These are phyloP conservation scores for Picea abies DNA, from an alignment of 83 land plant genomes.

Conservation along the genomic window DNA sequence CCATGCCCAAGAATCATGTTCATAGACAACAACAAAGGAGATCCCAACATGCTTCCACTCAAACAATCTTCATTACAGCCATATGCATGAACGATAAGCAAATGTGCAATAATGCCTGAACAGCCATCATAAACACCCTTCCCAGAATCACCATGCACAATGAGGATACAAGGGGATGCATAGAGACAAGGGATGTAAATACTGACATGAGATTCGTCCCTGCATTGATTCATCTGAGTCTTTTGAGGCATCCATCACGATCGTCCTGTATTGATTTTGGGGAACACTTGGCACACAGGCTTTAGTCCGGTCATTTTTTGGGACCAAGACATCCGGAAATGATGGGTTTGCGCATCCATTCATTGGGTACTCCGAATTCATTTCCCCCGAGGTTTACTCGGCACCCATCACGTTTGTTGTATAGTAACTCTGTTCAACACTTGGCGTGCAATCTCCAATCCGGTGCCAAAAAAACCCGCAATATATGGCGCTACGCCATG, in stretches of 20 bases:
- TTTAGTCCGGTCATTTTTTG: neutral
- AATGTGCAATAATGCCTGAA: slow-evolving; percentile 11
- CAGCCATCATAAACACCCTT: neutral
- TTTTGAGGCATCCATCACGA: slow-evolving; percentile 10
- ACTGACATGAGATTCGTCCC: too few relatives aligned
- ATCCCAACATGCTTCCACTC: slow-evolving; percentile 18
- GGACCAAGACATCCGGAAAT: neutral
- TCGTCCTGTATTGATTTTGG: neutral
- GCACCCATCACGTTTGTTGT: neutral
- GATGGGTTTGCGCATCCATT: neutral
- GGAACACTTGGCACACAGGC: neutral
- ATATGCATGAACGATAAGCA: neutral
- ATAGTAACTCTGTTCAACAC: neutral
- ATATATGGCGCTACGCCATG: neutral
- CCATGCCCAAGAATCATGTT: slow-evolving; percentile 10
- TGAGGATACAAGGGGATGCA: too few relatives aligned
- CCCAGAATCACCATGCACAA: slow-evolving; percentile 4
- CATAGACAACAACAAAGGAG: slow-evolving; percentile 9
- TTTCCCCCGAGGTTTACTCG: neutral
- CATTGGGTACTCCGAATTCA: neutral
- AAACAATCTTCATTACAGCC: neutral
- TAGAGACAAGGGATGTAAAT: too few relatives aligned
- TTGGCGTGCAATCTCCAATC: neutral
- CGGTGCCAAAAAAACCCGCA: neutral
- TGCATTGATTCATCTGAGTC: neutral